Conservation (phyloP, 805 yeast genomes). For the Jamesozyma jinghongensis region DNA sequence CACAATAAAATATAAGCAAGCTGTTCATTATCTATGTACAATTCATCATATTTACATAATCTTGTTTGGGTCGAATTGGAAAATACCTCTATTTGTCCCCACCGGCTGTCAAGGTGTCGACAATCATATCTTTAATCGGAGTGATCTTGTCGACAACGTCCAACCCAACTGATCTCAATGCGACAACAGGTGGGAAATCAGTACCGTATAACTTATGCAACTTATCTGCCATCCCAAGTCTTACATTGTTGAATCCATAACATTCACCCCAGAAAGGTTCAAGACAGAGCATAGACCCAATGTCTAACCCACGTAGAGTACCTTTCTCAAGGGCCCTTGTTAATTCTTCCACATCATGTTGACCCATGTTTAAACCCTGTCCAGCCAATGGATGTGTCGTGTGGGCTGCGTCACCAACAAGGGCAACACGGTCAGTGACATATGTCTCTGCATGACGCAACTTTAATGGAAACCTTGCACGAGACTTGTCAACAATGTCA, state of each 20-base stretch:
- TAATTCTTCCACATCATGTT: conserved; percentile 73
- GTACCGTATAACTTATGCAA: conserved; percentile 79
- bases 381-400: conserved; percentile 97
- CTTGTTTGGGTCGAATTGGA: too few relatives aligned
- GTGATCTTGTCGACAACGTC: conserved; percentile 54
- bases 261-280: conserved; percentile 84
- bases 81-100: conserved; percentile 2
- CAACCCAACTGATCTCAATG: conserved; percentile 67
- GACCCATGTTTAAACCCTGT: conserved; percentile 97
- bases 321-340: conserved; percentile 64
- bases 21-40: too few relatives aligned
- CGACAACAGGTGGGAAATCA: conserved; percentile 64
- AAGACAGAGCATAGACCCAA: conserved; percentile 70
- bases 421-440: conserved; percentile 72
- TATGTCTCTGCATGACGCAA: conserved; percentile 88
- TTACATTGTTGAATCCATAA: conserved; percentile 67
- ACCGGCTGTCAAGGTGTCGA: conserved; percentile 41
- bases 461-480: conserved; percentile 84
- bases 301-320: conserved; percentile 69
- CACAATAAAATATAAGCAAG: too few relatives aligned
- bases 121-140: conserved; percentile 60
- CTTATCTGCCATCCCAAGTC: conserved; percentile 86
- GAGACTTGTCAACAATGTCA: conserved; percentile 48
- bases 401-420: conserved; percentile 98
- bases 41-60: too few relatives aligned